These are phyloP conservation scores for Lentinula guzmanii DNA, from an alignment of 768 basidiomycete species.

Conservation along the genomic window DNA sequence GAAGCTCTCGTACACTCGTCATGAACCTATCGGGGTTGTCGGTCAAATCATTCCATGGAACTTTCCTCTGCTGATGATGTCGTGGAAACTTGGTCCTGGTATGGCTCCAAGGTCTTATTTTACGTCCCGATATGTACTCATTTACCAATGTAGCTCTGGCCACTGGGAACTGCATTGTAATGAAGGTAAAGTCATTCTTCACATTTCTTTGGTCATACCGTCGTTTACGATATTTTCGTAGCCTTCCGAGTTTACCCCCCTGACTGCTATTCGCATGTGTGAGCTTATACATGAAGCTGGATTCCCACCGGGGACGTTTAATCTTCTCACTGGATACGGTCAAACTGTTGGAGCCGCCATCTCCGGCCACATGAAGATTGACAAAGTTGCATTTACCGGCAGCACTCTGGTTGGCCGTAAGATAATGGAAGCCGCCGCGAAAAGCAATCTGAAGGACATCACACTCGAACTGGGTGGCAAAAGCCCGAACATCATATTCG, in stretches of 20 bases:
- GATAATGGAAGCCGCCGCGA: conserved; percentile 73
- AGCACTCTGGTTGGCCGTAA: conserved; percentile 75
- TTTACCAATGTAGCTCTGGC: conserved; percentile 56
- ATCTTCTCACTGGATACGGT: conserved; percentile 76
- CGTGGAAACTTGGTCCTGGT: conserved; percentile 54
- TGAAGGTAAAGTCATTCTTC: conserved; percentile 17
- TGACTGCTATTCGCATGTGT: conserved; percentile 39
- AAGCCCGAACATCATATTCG: conserved; percentile 65
- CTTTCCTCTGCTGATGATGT: conserved; percentile 30
- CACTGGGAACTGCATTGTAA: conserved; percentile 51
- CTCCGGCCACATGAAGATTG: conserved; percentile 58
- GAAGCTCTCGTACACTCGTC: conserved; percentile 54
- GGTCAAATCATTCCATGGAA: conserved; percentile 34
- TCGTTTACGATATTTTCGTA: conserved; percentile 12
- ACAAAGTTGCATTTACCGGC: conserved; percentile 85
- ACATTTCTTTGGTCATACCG: no score
- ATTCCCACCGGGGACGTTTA: conserved; percentile 58
- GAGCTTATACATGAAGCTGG: conserved; percentile 48
- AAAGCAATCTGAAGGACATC: conserved; percentile 80
- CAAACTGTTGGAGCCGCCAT: conserved; percentile 66
- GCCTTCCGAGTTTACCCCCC: conserved; percentile 56
- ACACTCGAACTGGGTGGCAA: conserved; percentile 85
- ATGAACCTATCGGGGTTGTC: conserved; percentile 56
- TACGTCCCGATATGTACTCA: conserved; percentile 29
- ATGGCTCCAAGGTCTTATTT: not conserved